phyloP scores from a whole-genome alignment of 2,329 filamentous ascomycete genomes.

The Ustilaginoidea virens region DNA sequence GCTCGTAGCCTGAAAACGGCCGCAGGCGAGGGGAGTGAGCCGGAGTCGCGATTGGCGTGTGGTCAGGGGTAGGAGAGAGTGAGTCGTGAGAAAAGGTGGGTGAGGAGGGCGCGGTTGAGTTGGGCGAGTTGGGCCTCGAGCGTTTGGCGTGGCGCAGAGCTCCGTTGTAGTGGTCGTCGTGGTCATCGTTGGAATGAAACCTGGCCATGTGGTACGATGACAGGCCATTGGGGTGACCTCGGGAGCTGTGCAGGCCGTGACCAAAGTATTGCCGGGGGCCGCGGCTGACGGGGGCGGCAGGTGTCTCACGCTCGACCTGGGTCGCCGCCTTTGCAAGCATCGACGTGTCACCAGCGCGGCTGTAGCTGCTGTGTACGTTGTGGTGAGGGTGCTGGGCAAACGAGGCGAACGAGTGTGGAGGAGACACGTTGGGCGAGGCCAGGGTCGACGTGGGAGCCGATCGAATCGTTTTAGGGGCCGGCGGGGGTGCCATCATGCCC shows the following conservation, averaged over 20 bases:
- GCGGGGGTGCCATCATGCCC: slow-evolving; percentile 66
- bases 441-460: slow-evolving; percentile 79
- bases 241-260: slow-evolving; percentile 30
- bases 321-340: slow-evolving; percentile 45
- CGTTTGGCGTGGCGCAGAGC: slow-evolving; percentile 63
- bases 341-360: slow-evolving; percentile 37
- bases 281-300: slow-evolving; percentile 24
- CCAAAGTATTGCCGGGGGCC: slow-evolving; percentile 35
- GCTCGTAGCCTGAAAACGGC: slow-evolving; percentile 61
- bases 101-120: slow-evolving; percentile 89
- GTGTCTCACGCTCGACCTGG: slow-evolving; percentile 45
- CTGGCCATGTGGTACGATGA: slow-evolving; percentile 91
- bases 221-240: slow-evolving; percentile 56
- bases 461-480: slow-evolving; percentile 61
- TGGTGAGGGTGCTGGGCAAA: slow-evolving; percentile 39
- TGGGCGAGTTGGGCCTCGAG: slow-evolving; percentile 83
- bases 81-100: slow-evolving; percentile 95
- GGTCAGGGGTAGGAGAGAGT: slow-evolving; percentile 85
- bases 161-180: slow-evolving; percentile 61
- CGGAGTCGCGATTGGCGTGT: slow-evolving; percentile 94
- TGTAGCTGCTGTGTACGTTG: slow-evolving; percentile 33
- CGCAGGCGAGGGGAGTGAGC: slow-evolving; percentile 86
- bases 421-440: slow-evolving; percentile 89
- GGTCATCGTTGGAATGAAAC: slow-evolving; percentile 63
- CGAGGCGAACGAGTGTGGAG: slow-evolving; percentile 74